Evolutionary conservation across 306 rosid genomes (phyloP).

Genomic region (Benincasa hispida): DNA sequence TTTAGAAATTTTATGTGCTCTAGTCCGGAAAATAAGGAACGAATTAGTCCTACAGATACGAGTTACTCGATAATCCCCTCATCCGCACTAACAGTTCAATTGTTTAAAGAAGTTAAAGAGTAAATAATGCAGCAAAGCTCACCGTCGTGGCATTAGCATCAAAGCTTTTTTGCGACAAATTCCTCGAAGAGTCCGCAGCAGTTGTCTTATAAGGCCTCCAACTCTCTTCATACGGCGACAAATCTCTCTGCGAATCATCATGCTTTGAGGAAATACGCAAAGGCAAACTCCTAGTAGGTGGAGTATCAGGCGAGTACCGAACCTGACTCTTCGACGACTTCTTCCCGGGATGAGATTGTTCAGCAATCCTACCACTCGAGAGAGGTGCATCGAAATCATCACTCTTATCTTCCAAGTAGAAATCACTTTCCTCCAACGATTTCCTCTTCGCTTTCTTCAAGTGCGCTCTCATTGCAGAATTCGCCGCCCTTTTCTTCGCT

Average conservation of each 20-base stretch:
- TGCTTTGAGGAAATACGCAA: constrained; percentile 14
- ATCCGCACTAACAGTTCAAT: background rate
- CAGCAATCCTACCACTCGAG: constrained; percentile 22
- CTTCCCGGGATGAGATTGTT: constrained; percentile 27
- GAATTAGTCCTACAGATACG: background rate
- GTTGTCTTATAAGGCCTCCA: constrained; percentile 42
- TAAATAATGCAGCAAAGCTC: constrained; percentile 10
- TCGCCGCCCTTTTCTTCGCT: constrained; percentile 94
- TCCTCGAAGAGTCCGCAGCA: constrained; percentile 45
- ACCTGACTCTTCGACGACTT: constrained; percentile 54
- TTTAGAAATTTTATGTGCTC: background rate
- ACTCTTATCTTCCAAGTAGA: constrained; percentile 56
- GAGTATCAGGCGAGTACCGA: constrained; percentile 41
- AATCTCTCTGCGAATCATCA: constrained; percentile 37
- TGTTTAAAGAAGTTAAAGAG: background rate
- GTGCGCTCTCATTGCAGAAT: constrained; percentile 94
- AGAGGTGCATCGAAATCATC: constrained; percentile 58
- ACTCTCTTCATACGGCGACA: constrained; percentile 39
- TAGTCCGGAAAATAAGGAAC: background rate
- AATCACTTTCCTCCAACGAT: constrained; percentile 47
- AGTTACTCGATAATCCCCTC: background rate
- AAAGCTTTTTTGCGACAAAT: constrained; percentile 36
- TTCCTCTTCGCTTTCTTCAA: constrained; percentile 81
- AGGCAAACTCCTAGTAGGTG: constrained; percentile 22
- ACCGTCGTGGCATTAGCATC: constrained; percentile 59